Evolutionary conservation across 352 stramenopile species (phyloP), one percentile per base, ranked within the genome.

Genomic region (Pythium graminicola): DNA sequence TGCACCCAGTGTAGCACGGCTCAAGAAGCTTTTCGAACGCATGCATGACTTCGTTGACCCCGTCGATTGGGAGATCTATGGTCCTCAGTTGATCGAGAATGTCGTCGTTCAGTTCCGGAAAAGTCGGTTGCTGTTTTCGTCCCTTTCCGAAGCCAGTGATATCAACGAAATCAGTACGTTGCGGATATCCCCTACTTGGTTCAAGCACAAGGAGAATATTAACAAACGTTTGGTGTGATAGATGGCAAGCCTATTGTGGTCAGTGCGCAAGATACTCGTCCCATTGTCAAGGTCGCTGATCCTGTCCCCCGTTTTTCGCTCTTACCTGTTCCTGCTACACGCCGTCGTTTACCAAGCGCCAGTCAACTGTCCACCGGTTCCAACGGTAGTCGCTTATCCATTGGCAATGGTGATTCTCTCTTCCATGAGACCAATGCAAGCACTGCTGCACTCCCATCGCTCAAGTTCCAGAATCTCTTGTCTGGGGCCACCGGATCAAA

Each of bases 51-150:
- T 90, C 33, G 71, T 94, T 14, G 84, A 94, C 41, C 84, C 81
- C 2, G 84, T 94, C 11, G 84, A 94, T 56, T 94, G 84, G 84
- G 84, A 94, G 57, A 89, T 94, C 42, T 94, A 90, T 41, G 84
- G 84, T 6, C 81, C 81, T 2, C 79, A 91, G 51, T 62, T 94
- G 26, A 84, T 92, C 33, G 74, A 90, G 50, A 92, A 93, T 48
- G 84, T 94, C 23, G 80, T 91, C 43, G 52, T 88, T 22, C 84
- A 93, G 70, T 94, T 92, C 43, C 74, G 83, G 22, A 91, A 85
- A 52, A 89, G 81, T 36, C 79, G 84, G 7, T 44, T 94, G 26
- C 68, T 94, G n/a, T 92, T 93, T 50, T 92, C 81, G 29, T 90
- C 80, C 39, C 52, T 94, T 7, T 90, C 79, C 0, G 77, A 89